Evolutionary conservation across 441 rosid species (phyloP).

Genomic region (Omphalea diandra): DNA sequence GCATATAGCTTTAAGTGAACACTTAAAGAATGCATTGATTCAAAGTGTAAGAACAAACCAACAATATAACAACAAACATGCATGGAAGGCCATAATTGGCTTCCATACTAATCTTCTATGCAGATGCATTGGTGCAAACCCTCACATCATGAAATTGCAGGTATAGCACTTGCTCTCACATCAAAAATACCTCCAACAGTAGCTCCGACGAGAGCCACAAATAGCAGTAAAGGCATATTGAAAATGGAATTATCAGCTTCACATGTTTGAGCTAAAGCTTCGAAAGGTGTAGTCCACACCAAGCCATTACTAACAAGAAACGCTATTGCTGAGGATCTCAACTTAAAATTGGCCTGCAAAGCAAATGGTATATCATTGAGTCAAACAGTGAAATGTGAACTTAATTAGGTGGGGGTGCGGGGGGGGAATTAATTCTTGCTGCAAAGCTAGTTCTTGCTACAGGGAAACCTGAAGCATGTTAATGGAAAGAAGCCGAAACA

Average conservation of each 20-base stretch:
- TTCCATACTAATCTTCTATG: not conserved
- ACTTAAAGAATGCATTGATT: not conserved
- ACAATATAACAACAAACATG: too few species aligned
- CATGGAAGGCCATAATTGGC: too few species aligned
- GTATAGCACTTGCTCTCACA: not conserved
- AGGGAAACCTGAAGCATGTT: not conserved
- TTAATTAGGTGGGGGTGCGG: too few species aligned
- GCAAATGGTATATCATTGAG: slow-evolving; percentile 18
- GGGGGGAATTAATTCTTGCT: not conserved
- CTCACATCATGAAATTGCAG: not conserved
- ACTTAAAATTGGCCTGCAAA: slow-evolving; percentile 43
- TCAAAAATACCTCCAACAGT: slow-evolving; percentile 82
- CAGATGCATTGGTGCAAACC: not conserved
- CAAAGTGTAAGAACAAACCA: not conserved
- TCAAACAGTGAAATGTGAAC: slow-evolving; percentile 16
- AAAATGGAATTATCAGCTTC: slow-evolving; percentile 63
- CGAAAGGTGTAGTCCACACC: slow-evolving; percentile 54
- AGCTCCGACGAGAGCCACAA: slow-evolving; percentile 91
- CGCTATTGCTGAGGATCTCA: slow-evolving; percentile 40
- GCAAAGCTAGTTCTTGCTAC: not conserved
- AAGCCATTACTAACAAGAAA: slow-evolving; percentile 53
- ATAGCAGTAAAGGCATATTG: slow-evolving; percentile 79
- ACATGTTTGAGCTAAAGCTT: slow-evolving; percentile 86
- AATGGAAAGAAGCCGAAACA: slow-evolving; percentile 1
- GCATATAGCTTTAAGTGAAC: not conserved